Conservation (phyloP, 129 eudicot genomes). For the Chrysanthemum seticuspe region DNA sequence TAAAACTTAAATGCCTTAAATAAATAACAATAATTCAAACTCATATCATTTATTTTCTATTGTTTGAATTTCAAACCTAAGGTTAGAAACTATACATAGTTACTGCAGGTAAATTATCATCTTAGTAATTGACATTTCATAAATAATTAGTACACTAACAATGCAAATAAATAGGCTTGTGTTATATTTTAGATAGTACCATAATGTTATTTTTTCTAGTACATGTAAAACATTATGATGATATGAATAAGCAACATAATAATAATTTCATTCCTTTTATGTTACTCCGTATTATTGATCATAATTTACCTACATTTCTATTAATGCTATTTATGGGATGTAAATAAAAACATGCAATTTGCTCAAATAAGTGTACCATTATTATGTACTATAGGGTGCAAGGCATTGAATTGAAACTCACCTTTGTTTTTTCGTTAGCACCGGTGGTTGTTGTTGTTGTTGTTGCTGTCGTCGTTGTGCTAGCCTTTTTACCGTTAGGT, state of each 20-base stretch:
- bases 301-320: no score
- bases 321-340: no score
- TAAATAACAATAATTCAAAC: slow-evolving; percentile 30
- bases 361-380: neutral
- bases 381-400: slow-evolving; percentile 5
- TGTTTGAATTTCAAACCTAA: slow-evolving; percentile 14
- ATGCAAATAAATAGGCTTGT: no score
- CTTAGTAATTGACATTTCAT: neutral
- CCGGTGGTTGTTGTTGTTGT: slow-evolving; percentile 37
- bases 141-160: neutral
- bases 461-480: slow-evolving; percentile 33
- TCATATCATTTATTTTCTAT: slow-evolving; percentile 16
- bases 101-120: neutral
- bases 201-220: no score
- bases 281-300: no score
- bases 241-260: no score
- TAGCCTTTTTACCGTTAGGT: slow-evolving; percentile 23
- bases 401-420: slow-evolving; percentile 20
- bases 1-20: slow-evolving; percentile 21
- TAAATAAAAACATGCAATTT: no score
- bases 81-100: neutral
- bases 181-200: no score
- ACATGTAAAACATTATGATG: no score
- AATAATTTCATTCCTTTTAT: no score
- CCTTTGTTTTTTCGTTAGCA: slow-evolving; percentile 38